Percentiles rank a stretch among this genome's conserved stretches.
Conservation (phyloP, 2,329 filamentous ascomycete genomes). For the Epichloe amarillans region DNA sequence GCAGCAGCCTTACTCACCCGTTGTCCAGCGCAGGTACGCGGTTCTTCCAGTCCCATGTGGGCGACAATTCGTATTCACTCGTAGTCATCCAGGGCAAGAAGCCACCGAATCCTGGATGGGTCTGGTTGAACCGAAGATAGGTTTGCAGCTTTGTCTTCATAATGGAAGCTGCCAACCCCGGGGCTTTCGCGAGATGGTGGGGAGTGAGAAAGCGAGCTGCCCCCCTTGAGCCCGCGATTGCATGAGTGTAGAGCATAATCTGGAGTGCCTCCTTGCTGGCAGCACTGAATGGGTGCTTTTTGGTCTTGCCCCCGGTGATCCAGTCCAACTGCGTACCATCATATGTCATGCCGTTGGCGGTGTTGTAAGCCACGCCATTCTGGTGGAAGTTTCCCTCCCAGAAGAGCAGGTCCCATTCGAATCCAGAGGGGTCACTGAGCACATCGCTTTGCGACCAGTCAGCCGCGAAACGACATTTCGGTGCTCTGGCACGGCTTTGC, state of each 20-base stretch:
- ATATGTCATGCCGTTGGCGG: conserved; percentile 27
- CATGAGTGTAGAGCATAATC: conserved; percentile 29
- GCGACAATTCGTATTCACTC: conserved; percentile 16
- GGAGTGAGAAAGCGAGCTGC: conserved; percentile 27
- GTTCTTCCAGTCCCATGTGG: conserved; percentile 24
- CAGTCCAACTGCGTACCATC: conserved; percentile 26
- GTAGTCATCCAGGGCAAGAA: conserved; percentile 27
- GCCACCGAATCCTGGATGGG: conserved; percentile 27
- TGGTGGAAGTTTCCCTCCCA: conserved; percentile 33
- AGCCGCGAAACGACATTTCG: conserved; percentile 18
- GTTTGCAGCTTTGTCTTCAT: conserved; percentile 25
- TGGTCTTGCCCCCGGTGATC: conserved; percentile 20
- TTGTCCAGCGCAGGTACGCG: conserved; percentile 27
- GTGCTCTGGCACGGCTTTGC: not conserved
- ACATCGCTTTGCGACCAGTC: conserved; percentile 18
- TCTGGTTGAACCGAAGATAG: conserved; percentile 26
- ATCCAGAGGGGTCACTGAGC: conserved; percentile 16
- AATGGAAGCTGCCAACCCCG: conserved; percentile 20
- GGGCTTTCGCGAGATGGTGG: conserved; percentile 16
- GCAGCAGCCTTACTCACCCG: conserved; percentile 14
- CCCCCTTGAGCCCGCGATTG: conserved; percentile 22
- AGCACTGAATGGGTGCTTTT: conserved; percentile 26
- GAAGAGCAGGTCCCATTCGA: conserved; percentile 24
- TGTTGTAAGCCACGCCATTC: conserved; percentile 26
- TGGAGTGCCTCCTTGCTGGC: conserved; percentile 27